Conservation (phyloP, 208 protist genomes). For the Tritrichomonas musculus region DNA sequence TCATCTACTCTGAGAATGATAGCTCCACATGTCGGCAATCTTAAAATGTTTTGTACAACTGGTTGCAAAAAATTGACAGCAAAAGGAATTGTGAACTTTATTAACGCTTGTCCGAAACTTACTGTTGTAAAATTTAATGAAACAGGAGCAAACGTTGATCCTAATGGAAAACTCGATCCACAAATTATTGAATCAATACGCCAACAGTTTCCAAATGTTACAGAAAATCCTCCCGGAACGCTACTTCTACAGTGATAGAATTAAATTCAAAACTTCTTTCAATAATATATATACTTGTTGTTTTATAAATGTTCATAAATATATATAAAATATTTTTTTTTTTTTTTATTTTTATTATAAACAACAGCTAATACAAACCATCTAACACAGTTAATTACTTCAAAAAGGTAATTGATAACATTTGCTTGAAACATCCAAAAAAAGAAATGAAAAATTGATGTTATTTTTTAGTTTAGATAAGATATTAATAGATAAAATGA, state of each 20-base stretch:
- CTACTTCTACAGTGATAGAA: not conserved
- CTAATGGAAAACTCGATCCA: not conserved
- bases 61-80: not conserved
- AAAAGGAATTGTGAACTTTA: not conserved
- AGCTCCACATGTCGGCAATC: not conserved
- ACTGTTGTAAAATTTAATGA: not conserved
- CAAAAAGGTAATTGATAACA: too few relatives aligned
- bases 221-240: not conserved
- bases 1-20: slow-evolving; percentile 19
- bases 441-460: too few relatives aligned
- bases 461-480: too few relatives aligned
- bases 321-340: too few relatives aligned
- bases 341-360: too few relatives aligned
- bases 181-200: not conserved
- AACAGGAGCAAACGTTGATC: not conserved
- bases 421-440: too few relatives aligned
- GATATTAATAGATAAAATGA: too few relatives aligned
- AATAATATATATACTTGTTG: too few relatives aligned
- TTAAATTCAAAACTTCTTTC: not conserved
- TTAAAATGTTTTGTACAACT: not conserved
- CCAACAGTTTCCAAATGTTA: not conserved
- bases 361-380: too few relatives aligned
- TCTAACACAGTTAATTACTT: too few relatives aligned
- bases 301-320: too few relatives aligned
- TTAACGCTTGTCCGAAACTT: not conserved